Evolutionary conservation across 2,329 filamentous ascomycete genomes (phyloP), one percentile per base, ranked within the genome.

Genomic region (Achaetomium macrosporum): DNA sequence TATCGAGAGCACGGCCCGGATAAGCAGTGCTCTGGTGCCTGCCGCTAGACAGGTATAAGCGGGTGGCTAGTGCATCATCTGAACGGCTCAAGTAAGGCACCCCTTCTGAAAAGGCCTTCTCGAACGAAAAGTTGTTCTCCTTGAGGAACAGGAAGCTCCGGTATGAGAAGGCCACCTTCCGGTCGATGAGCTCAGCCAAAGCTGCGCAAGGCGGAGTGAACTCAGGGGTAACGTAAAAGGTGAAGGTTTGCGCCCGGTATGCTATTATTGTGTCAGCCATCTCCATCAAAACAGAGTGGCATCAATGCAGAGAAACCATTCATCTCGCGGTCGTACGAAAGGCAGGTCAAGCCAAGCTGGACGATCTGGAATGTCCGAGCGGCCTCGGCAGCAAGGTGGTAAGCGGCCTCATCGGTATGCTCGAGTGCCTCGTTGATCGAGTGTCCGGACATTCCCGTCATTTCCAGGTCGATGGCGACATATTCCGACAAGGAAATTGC

Each of bases 381-480:
- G 1, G 63, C 66, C 9, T 59, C 55, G 40, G 57, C 67, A 39
- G 63, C 61, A 9, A 57, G 42, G 3, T 57, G 42, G 46, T 73
- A 74, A 5, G 48, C 51, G 2, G 64, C 45, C 10, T 63, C 50
- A 2, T 61, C 31, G 7, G 55, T 46, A n/a, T 11, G 13, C 25
- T 30, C 55, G 19, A 55, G 48, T 2, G 50, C 37, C 9, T 51
- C 52, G n/a, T 0, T 19, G 19, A 17, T n/a, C 16, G 19, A 30
- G 5, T 41, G 37, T 30, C 37, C 42, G 8, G 31, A 31, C 33
- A 71, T 65, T 5, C 70, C 70, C 1, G 63, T 66, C 68, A 72
- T 72, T 59, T 72, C 70, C 36, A 72, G 44, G 45, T 72, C 69
- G 5, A 73, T 58, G 7, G 67, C 58, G 0, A 70, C 61, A 50